phyloP scores from a whole-genome alignment of 345 rosid species.

The Salix exigua region DNA sequence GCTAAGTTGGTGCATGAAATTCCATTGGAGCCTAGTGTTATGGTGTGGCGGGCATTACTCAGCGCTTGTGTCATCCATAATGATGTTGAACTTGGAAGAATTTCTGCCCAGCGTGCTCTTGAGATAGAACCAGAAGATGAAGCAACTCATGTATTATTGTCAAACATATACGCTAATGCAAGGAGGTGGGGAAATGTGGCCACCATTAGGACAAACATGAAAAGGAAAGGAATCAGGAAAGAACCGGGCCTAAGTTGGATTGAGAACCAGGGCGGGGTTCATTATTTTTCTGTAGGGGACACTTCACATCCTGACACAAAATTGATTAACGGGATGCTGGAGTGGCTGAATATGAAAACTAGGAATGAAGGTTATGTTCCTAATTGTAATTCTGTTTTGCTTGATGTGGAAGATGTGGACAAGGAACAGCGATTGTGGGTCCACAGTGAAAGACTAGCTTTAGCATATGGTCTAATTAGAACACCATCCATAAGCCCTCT shows the following conservation, averaged over 20 bases:
- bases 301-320: slow-evolving; percentile 65
- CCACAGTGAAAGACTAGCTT: slow-evolving; percentile 85
- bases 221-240: slow-evolving; percentile 63
- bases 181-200: slow-evolving; percentile 63
- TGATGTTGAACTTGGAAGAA: slow-evolving; percentile 56
- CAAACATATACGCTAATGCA: slow-evolving; percentile 72
- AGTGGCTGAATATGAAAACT: slow-evolving; percentile 75
- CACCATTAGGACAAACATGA: slow-evolving; percentile 67
- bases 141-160: slow-evolving; percentile 63
- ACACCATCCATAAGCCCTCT: slow-evolving; percentile 45
- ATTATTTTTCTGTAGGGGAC: slow-evolving; percentile 65
- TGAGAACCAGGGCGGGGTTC: slow-evolving; percentile 59
- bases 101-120: slow-evolving; percentile 55
- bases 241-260: slow-evolving; percentile 90
- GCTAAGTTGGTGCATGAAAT: slow-evolving; percentile 60
- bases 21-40: slow-evolving; percentile 60
- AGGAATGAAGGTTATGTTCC: slow-evolving; percentile 62
- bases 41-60: slow-evolving; percentile 84
- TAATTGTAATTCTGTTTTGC: slow-evolving; percentile 46
- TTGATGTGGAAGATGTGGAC: slow-evolving; percentile 50
- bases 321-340: slow-evolving; percentile 68
- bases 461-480: slow-evolving; percentile 63
- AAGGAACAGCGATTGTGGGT: slow-evolving; percentile 67
- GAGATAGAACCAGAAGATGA: slow-evolving; percentile 72
- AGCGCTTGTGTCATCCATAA: slow-evolving; percentile 74